A percentile compares a stretch with the other conserved stretches of the same genome.
Conservation (phyloP, 805 yeast species). For the Candida germanica region DNA sequence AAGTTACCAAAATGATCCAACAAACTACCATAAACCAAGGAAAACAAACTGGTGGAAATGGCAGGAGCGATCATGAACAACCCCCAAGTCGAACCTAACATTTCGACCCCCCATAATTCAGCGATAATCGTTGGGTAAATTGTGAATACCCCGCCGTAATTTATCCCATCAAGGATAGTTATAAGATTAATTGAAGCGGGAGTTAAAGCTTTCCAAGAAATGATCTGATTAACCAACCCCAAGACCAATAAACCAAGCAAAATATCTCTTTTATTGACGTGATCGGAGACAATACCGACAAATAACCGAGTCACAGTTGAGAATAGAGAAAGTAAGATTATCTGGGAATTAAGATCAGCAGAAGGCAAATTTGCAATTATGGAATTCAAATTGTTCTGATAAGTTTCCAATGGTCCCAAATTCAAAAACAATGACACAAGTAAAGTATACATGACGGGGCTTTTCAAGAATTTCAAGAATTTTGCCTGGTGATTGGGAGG, state of each 20-base stretch:
- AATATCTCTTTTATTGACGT: constrained; percentile 32
- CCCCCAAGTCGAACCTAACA: constrained; percentile 93
- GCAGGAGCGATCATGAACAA: constrained; percentile 87
- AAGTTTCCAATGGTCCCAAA: constrained; percentile 84
- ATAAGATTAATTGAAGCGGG: constrained; percentile 17
- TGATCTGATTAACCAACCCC: constrained; percentile 33
- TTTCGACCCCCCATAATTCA: constrained; percentile 80
- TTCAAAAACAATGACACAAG: constrained; percentile 60
- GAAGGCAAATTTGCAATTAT: constrained; percentile 41
- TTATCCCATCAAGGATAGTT: constrained; percentile 59
- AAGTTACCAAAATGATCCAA: constrained; percentile 44
- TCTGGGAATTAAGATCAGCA: constrained; percentile 41
- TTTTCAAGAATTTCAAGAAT: constrained; percentile 42
- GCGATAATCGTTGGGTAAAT: constrained; percentile 82
- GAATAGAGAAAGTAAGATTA: constrained; percentile 57
- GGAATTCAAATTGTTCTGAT: constrained; percentile 78
- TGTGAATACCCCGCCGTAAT: constrained; percentile 84
- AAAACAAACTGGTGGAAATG: constrained; percentile 66
- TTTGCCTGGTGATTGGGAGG: constrained; percentile 35
- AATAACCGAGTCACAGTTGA: constrained; percentile 70
- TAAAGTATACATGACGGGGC: constrained; percentile 62
- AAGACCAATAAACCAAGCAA: constrained; percentile 22
- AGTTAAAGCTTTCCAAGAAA: constrained; percentile 12
- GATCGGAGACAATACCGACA: constrained; percentile 70
- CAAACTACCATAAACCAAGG: constrained; percentile 63